Conservation (phyloP, 2,329 filamentous ascomycete species). For the Periconia digitata region DNA sequence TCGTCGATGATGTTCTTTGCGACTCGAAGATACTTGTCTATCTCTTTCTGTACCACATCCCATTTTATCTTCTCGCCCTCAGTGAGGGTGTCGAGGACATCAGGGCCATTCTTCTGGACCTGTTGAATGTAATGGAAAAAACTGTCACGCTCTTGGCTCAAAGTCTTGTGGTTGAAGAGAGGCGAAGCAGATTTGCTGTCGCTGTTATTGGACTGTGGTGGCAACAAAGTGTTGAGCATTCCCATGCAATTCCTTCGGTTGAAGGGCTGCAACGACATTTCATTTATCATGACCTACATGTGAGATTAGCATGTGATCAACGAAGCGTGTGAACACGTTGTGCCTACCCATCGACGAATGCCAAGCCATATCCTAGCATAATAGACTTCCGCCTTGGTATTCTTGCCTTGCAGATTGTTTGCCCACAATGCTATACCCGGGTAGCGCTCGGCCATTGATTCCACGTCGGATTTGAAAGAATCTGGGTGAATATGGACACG, state of each 20-base stretch:
- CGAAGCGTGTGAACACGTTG: not conserved
- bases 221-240: constrained; percentile 69
- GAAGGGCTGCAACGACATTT: constrained; percentile 63
- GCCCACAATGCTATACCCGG: constrained; percentile 61
- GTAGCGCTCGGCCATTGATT: constrained; percentile 53
- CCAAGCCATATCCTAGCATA: constrained; percentile 65
- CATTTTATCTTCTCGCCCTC: constrained; percentile 59
- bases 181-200: constrained; percentile 47
- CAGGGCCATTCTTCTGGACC: constrained; percentile 59
- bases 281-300: constrained; percentile 62
- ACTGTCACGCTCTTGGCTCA: constrained; percentile 60
- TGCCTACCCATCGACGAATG: constrained; percentile 64
- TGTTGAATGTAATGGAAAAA: constrained; percentile 65
- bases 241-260: constrained; percentile 67
- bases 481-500: constrained; percentile 56
- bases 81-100: constrained; percentile 57
- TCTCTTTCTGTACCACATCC: constrained; percentile 49
- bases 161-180: constrained; percentile 53
- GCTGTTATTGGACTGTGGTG: constrained; percentile 52
- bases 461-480: constrained; percentile 49
- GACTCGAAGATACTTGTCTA: constrained; percentile 61
- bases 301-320: constrained; percentile 8
- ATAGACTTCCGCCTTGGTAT: constrained; percentile 37
- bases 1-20: constrained; percentile 65
- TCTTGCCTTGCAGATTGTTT: constrained; percentile 49